Base-by-base conservation (phyloP, 108 stramenopile genomes). In the Cyclostephanos tholiformis region DNA sequence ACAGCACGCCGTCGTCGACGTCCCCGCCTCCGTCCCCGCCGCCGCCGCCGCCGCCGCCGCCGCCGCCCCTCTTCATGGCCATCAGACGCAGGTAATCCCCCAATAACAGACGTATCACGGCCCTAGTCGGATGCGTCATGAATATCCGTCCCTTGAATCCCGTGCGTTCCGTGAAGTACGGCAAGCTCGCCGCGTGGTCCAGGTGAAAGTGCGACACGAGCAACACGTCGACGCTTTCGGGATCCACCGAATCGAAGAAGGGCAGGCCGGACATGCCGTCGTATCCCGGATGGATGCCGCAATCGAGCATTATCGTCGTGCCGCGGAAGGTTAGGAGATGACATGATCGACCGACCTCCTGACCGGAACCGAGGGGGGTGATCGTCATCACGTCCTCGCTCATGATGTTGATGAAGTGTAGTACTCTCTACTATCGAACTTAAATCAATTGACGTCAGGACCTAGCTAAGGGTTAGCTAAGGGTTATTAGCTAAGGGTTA, bases 41-140 rank as follows among this genome's bases (percentile, higher is more conserved):
- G n/a, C n/a, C n/a, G n/a, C n/a, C n/a, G n/a, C n/a, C 35, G 35
- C 44, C 65, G 6, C 38, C 66, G 35, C 53, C 63, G 35, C 62
- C 55, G 6, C 44, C n/a, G 7, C 84, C 77, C 26, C 70, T 84
- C 65, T 83, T 87, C 85, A 92, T 95, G 65, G 81, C 75, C 79
- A 97, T 75, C 13, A 96, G 70, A 26, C 94, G 80, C 16, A 96
- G 62, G 78, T 97, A 97, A 83, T 99, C 98, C 8, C 92, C 91
- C 63, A 99, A 82, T 59, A 98, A 65, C 38, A 98, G 68, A 12
- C 97, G 83, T 63, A 97, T 78, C 25, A 99, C 97, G 10, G 99
- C 98, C 82, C 97, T 97, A 58, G 99, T 99, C 22, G 98, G 95
- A 74, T 98, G 97, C 1, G 98, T 99, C 97, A 97, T 97, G 83